Conservation (phyloP, 805 yeast genomes). For the Spathaspora girioi region DNA sequence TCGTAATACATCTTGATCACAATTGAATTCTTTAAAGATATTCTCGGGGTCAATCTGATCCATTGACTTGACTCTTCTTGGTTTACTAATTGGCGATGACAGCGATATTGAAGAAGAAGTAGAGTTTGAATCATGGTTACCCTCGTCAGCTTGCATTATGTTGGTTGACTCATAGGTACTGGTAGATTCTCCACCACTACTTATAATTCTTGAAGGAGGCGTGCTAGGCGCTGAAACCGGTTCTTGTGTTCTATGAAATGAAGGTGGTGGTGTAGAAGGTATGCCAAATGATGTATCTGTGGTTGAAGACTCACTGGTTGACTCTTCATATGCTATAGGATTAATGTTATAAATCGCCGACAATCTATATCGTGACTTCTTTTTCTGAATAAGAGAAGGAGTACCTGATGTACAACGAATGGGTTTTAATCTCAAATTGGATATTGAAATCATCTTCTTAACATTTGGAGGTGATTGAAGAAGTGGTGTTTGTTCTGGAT, state of each 20-base stretch:
- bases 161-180: constrained; percentile 6
- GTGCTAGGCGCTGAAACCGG: background rate
- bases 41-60: constrained; percentile 6
- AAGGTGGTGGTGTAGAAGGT: background rate
- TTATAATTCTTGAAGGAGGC: background rate
- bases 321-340: constrained; percentile 25
- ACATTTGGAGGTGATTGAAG: constrained; percentile 5
- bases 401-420: constrained; percentile 22
- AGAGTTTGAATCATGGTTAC: background rate
- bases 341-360: constrained; percentile 35
- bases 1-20: constrained; percentile 14
- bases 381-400: constrained; percentile 29
- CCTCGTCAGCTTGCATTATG: constrained; percentile 2
- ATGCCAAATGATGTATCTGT: background rate
- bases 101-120: background rate
- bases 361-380: constrained; percentile 38
- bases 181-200: constrained; percentile 1
- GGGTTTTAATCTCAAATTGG: constrained; percentile 37
- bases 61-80: background rate
- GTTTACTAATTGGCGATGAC: background rate
- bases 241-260: background rate
- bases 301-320: constrained; percentile 4
- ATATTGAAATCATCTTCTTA: constrained; percentile 21
- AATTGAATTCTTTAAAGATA: constrained; percentile 10
- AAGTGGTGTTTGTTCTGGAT: background rate